Percentiles rank a stretch among this genome's conserved stretches.
Evolutionary conservation across 2,329 filamentous ascomycete species (phyloP).

Genomic region (Teratosphaeria viscida): DNA sequence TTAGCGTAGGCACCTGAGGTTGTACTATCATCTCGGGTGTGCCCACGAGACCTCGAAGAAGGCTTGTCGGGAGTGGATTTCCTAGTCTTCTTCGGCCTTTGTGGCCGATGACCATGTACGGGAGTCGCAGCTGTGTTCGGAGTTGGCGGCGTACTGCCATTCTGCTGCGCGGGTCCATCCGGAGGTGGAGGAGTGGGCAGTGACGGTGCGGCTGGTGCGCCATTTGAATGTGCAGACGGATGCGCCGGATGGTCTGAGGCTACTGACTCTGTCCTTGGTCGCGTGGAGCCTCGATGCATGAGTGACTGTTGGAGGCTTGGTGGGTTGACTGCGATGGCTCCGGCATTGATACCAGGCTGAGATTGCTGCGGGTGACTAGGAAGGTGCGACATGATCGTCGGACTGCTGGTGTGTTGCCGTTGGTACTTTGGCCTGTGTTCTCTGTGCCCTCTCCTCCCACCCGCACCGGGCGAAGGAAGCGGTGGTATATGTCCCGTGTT

Average conservation of each 20-base stretch:
- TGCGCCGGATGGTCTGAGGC: conserved; percentile 36
- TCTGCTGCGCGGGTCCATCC: conserved; percentile 19
- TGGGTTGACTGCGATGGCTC: not conserved
- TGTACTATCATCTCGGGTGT: not conserved
- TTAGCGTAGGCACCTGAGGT: not conserved
- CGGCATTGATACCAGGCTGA: conserved; percentile 1
- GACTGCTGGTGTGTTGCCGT: conserved; percentile 71
- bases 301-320: not conserved
- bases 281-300: conserved; percentile 22
- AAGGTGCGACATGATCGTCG: conserved; percentile 51
- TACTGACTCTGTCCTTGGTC: conserved; percentile 18
- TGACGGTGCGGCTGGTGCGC: conserved; percentile 1
- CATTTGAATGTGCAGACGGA: conserved; percentile 29
- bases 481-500: conserved; percentile 69
- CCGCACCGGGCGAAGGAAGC: conserved; percentile 71
- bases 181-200: conserved; percentile 40
- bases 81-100: conserved; percentile 15
- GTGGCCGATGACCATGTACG: conserved; percentile 2
- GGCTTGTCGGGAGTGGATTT: conserved; percentile 17
- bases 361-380: conserved; percentile 16
- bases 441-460: conserved; percentile 31
- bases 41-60: not conserved
- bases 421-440: conserved; percentile 44
- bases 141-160: conserved; percentile 22
- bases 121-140: conserved; percentile 11